These are phyloP conservation scores for Xylaria sp. DNA, from an alignment of 2,329 filamentous ascomycete species.

Conservation along the genomic window DNA sequence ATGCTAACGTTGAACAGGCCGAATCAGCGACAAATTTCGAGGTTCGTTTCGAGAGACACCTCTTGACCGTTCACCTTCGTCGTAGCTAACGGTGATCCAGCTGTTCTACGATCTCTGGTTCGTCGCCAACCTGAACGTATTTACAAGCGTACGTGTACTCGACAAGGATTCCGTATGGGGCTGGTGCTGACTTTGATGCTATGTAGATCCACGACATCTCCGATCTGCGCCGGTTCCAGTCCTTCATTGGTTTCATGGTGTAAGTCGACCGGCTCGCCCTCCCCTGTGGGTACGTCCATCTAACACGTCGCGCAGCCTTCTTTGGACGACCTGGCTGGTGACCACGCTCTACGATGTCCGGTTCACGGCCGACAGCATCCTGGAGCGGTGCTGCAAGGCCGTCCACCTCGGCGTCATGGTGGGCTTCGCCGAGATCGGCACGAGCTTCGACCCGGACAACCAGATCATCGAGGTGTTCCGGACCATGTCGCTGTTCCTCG, in stretches of 20 bases:
- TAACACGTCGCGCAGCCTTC: conserved; percentile 46
- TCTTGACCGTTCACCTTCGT: not conserved
- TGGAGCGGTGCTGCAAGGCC: conserved; percentile 61
- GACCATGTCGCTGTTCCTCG: conserved; percentile 51
- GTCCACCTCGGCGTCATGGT: conserved; percentile 67
- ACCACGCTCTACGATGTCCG: conserved; percentile 67
- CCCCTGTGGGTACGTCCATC: conserved; percentile 31
- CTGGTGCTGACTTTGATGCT: not conserved
- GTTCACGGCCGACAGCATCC: conserved; percentile 65
- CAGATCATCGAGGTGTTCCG: conserved; percentile 44
- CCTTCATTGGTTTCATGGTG: conserved; percentile 59
- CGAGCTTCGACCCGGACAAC: conserved; percentile 45
- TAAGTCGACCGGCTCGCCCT: conserved; percentile 27
- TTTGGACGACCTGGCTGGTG: conserved; percentile 72
- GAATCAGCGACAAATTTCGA: conserved; percentile 31
- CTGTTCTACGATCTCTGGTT: conserved; percentile 65
- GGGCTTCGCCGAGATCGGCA: conserved; percentile 64
- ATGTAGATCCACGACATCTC: conserved; percentile 37
- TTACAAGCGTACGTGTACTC: conserved; percentile 47
- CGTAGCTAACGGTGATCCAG: conserved; percentile 39
- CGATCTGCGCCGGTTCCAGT: conserved; percentile 24
- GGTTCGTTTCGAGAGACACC: conserved; percentile 8
- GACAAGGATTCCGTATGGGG: not conserved
- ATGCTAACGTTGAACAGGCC: conserved; percentile 22
- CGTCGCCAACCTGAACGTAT: conserved; percentile 67